Conservation (phyloP, 345 rosid genomes). For the Citrus medica region DNA sequence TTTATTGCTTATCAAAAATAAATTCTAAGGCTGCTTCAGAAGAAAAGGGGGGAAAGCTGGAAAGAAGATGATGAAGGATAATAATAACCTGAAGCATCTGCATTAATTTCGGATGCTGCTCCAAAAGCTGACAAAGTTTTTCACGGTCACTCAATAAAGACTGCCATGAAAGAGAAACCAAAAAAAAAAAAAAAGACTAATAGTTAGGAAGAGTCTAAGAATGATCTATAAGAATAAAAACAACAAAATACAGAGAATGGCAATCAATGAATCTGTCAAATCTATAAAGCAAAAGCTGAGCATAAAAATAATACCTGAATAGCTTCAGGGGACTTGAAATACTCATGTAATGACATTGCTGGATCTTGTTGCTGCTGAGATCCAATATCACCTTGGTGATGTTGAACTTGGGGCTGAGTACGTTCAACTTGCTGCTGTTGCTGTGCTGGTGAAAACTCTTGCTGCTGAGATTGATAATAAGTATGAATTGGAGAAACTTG, state of each 20-base stretch:
- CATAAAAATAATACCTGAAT: conserved; percentile 59
- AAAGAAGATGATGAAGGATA: not conserved
- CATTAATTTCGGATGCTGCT: conserved; percentile 94
- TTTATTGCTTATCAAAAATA: not conserved
- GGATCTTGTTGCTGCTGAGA: conserved; percentile 68
- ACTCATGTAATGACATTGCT: conserved; percentile 86
- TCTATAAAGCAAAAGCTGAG: not conserved
- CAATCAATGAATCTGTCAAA: not conserved
- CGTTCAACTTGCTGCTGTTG: conserved; percentile 61
- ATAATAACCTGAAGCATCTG: conserved; percentile 91
- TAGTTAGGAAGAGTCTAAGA: conserved; percentile 2
- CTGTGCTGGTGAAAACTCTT: conserved; percentile 58
- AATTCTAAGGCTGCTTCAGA: not conserved
- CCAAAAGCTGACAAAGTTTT: conserved; percentile 95
- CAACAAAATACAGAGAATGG: not conserved
- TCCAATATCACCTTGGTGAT: conserved; percentile 58
- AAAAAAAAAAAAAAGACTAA: not conserved
- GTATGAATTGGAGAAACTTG: conserved; percentile 51
- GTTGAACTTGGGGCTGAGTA: conserved; percentile 36
- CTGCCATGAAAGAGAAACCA: conserved; percentile 40
- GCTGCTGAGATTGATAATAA: conserved; percentile 72
- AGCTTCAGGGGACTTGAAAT: conserved; percentile 89
- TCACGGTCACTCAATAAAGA: conserved; percentile 84
- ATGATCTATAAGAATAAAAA: not conserved
- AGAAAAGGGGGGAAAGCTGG: not conserved